phyloP scores from a whole-genome alignment of 176 grass and related monocot species.

The Puccinellia tenuiflora region DNA sequence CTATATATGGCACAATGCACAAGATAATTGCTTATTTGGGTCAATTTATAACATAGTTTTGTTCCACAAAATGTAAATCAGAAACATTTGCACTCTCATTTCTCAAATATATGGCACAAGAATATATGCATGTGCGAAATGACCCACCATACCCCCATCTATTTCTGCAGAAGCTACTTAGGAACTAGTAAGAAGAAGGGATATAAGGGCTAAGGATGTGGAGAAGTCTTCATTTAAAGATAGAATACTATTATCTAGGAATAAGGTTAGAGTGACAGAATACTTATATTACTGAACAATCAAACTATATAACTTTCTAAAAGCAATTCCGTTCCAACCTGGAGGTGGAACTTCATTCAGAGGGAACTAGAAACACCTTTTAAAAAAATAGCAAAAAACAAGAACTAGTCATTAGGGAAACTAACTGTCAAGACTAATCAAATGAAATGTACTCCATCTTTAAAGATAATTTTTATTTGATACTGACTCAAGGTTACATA shows the following conservation, averaged over 20 bases:
- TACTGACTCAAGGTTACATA: not conserved
- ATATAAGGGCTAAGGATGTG: not conserved
- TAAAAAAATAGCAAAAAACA: not conserved
- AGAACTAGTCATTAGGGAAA: not conserved
- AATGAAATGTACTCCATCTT: not conserved
- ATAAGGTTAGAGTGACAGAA: not conserved
- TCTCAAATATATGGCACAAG: not conserved
- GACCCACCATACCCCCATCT: not conserved
- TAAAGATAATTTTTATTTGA: not conserved
- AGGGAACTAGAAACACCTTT: not conserved
- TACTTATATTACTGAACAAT: not conserved
- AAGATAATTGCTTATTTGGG: slow-evolving; percentile 20
- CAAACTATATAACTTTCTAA: not conserved
- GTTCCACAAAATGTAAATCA: not conserved
- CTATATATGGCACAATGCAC: slow-evolving; percentile 15
- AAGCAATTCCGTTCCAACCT: slow-evolving; percentile 3
- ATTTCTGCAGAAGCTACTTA: not conserved
- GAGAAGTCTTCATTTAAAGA: not conserved
- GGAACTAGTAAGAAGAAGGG: not conserved
- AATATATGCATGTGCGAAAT: not conserved
- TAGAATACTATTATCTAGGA: not conserved
- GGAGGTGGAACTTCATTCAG: not conserved
- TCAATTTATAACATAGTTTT: not conserved
- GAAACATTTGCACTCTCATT: not conserved
- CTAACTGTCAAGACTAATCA: not conserved